Percentiles rank a stretch among this genome's conserved stretches.
Conservation (phyloP, 371 early-diverging fungal genomes). For the Nematocida major region DNA sequence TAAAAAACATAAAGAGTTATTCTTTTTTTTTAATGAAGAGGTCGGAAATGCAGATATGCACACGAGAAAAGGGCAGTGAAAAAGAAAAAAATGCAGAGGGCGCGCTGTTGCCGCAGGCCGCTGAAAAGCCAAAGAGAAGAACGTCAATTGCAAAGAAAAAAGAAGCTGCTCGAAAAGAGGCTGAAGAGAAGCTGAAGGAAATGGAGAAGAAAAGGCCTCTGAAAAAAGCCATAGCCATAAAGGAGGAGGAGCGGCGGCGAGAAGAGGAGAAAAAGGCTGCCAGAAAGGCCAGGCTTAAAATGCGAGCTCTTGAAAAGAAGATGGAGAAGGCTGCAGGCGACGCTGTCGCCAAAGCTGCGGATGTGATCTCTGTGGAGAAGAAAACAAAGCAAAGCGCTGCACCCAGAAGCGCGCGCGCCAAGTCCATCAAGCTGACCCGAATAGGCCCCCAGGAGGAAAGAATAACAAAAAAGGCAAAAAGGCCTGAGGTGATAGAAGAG, state of each 20-base stretch:
- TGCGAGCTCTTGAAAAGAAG: too few relatives aligned
- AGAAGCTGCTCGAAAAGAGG: background rate
- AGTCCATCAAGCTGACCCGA: too few relatives aligned
- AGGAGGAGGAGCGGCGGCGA: background rate
- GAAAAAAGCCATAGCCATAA: conserved; percentile 1
- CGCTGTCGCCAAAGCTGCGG: too few relatives aligned
- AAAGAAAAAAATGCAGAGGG: background rate
- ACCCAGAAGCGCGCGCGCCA: background rate
- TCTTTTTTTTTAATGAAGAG: conserved; percentile 16
- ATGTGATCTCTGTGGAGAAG: too few relatives aligned
- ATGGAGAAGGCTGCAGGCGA: too few relatives aligned
- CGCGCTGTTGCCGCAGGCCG: background rate
- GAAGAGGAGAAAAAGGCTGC: background rate
- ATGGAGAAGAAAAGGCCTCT: background rate
- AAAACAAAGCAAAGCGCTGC: background rate
- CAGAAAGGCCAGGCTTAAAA: background rate
- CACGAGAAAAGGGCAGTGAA: background rate
- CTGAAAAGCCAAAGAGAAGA: background rate
- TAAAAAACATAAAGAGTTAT: background rate
- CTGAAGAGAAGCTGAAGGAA: background rate
- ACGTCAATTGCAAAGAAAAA: background rate
- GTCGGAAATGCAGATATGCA: conserved; percentile 1
- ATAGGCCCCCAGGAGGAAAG: too few relatives aligned
- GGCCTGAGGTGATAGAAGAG: background rate
- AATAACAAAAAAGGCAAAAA: background rate